These are phyloP conservation scores for Cutaneotrichosporon curvatum DNA, from an alignment of 1,284 basidiomycete genomes.

Conservation along the genomic window DNA sequence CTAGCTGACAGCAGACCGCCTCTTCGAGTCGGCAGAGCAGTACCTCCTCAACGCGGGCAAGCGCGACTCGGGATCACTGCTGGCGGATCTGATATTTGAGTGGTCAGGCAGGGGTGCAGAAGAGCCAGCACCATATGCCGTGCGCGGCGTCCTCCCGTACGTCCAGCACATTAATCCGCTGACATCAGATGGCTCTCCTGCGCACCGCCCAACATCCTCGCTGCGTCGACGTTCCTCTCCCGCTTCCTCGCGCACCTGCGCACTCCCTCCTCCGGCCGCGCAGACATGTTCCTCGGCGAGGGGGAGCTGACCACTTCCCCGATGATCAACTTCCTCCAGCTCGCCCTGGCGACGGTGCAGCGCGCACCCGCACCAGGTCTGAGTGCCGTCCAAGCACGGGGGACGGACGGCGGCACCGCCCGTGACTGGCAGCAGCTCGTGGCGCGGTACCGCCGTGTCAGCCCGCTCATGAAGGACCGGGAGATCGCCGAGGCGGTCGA, in stretches of 20 bases:
- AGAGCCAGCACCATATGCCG: conserved; percentile 55
- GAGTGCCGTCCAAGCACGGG: conserved; percentile 51
- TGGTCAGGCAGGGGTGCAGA: conserved; percentile 54
- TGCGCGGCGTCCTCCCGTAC: conserved; percentile 74
- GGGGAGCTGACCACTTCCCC: conserved; percentile 64
- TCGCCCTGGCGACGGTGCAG: conserved; percentile 75
- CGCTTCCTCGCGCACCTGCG: conserved; percentile 61
- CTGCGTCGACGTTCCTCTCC: conserved; percentile 72
- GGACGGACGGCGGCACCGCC: conserved; percentile 52
- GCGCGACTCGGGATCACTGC: conserved; percentile 71
- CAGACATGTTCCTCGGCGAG: conserved; percentile 51
- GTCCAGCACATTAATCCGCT: conserved; percentile 33
- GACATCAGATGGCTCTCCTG: conserved; percentile 66
- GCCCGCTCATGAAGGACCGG: conserved; percentile 22
- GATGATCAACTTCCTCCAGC: conserved; percentile 76
- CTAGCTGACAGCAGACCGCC: conserved; percentile 54
- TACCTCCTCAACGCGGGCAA: conserved; percentile 77
- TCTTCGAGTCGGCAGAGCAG: conserved; percentile 64
- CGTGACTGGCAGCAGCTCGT: conserved; percentile 70
- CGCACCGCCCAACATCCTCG: conserved; percentile 75
- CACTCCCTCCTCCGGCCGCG: conserved; percentile 48
- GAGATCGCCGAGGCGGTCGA: conserved; percentile 52
- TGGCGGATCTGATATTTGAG: conserved; percentile 76
- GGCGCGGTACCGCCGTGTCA: conserved; percentile 60
- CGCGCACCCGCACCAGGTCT: conserved; percentile 57